Percentiles rank a stretch among this genome's conserved stretches.
Evolutionary conservation across 1,139 yeast genomes (phyloP).

Genomic region (Debaryomycetaceae sp.): DNA sequence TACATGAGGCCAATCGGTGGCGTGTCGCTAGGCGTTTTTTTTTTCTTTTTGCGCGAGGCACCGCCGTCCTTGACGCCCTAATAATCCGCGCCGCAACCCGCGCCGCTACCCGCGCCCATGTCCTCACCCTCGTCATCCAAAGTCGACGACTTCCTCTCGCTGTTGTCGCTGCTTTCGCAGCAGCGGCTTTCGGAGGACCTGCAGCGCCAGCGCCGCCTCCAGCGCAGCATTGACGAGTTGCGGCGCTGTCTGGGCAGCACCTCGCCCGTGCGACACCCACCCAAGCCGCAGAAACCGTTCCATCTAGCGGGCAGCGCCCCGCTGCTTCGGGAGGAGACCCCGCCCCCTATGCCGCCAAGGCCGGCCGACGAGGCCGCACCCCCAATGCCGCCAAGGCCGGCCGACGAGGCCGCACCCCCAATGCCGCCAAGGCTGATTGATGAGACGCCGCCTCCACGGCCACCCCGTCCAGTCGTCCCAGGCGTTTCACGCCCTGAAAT

Average conservation of each 20-base stretch:
- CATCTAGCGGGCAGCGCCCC: slow-evolving; percentile 1
- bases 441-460: no score
- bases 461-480: no score
- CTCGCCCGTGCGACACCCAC: slow-evolving; percentile 16
- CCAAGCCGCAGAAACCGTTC: slow-evolving; percentile 5
- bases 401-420: slow-evolving; percentile 1
- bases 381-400: slow-evolving; percentile 10
- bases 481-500: no score
- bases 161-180: slow-evolving; percentile 30
- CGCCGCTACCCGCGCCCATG: slow-evolving; percentile 7
- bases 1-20: no score
- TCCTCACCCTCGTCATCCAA: slow-evolving; percentile 25
- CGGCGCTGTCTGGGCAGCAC: slow-evolving; percentile 22
- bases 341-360: background rate
- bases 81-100: no score
- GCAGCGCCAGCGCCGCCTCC: slow-evolving; percentile 28
- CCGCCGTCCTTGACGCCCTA: no score
- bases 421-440: no score
- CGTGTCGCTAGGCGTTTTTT: no score
- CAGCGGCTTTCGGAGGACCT: slow-evolving; percentile 28
- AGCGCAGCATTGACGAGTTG: slow-evolving; percentile 28
- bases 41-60: no score
- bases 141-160: slow-evolving; percentile 33
- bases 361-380: slow-evolving; percentile 7
- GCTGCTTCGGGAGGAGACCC: background rate